Conservation (phyloP, 495 filamentous ascomycete species). For the Penicillium manginii region DNA sequence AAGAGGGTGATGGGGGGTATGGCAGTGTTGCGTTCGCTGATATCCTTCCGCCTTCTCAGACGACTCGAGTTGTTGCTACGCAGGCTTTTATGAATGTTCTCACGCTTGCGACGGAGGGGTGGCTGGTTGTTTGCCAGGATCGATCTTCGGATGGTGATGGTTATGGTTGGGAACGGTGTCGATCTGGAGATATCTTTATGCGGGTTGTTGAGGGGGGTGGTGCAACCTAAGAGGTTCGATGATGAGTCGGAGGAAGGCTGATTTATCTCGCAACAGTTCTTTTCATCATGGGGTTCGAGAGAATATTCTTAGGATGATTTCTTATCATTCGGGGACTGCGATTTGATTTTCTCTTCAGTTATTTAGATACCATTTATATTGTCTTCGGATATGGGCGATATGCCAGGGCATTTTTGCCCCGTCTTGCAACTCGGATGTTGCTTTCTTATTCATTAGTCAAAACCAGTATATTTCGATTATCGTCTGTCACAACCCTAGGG, state of each 20-base stretch:
- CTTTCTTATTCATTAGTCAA: no score
- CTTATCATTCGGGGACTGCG: no score
- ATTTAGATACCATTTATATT: no score
- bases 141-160: slow-evolving; percentile 19
- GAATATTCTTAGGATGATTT: no score
- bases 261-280: no score
- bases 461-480: no score
- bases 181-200: slow-evolving; percentile 37
- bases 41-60: slow-evolving; percentile 58
- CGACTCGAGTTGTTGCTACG: slow-evolving; percentile 63
- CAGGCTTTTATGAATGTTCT: slow-evolving; percentile 77
- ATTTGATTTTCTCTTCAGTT: no score
- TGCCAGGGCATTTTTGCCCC: no score
- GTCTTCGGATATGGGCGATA: no score
- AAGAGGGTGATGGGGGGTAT: neutral
- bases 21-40: slow-evolving; percentile 55
- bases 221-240: neutral
- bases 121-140: slow-evolving; percentile 39
- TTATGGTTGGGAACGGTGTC: neutral
- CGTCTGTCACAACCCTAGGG: no score
- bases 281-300: no score
- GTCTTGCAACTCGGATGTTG: no score
- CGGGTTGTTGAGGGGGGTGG: neutral
- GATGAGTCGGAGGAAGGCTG: neutral
- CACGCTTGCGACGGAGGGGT: slow-evolving; percentile 66